A percentile compares a stretch with the other conserved stretches of the same genome.
phyloP scores from a whole-genome alignment of 768 basidiomycete species.

The Russula abietina region DNA sequence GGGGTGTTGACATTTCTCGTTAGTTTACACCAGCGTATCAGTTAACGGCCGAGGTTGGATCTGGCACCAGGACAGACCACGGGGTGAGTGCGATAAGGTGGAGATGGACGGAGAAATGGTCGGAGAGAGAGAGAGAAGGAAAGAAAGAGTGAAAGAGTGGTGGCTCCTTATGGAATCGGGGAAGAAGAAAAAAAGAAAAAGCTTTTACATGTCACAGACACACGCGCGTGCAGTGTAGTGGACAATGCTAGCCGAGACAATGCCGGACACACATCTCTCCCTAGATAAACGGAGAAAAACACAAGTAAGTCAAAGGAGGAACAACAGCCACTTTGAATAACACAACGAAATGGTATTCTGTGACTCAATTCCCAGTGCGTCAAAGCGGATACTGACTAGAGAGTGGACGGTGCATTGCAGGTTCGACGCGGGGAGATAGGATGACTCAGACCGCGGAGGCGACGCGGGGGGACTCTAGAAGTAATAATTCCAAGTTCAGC shows the following conservation, averaged over 20 bases:
- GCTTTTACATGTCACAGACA: neutral
- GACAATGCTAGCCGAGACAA: conserved; percentile 7
- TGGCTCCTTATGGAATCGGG: conserved; percentile 6
- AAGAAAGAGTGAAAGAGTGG: neutral
- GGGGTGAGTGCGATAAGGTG: neutral
- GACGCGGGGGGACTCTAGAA: too few species aligned
- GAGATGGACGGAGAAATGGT: neutral
- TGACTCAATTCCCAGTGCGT: neutral
- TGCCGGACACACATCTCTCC: neutral
- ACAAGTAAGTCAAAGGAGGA: neutral
- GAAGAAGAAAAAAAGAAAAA: neutral
- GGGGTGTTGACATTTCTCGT: conserved; percentile 4
- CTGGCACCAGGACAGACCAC: conserved; percentile 5
- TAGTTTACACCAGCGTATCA: neutral
- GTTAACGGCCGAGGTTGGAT: neutral
- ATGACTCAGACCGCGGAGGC: too few species aligned
- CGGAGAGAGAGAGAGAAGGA: too few species aligned
- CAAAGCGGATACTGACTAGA: neutral
- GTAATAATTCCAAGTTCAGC: too few species aligned
- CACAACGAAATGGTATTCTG: neutral
- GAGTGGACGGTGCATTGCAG: too few species aligned
- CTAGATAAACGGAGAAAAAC: neutral
- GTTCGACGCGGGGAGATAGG: too few species aligned
- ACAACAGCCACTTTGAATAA: neutral
- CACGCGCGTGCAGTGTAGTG: neutral